Base-by-base conservation (phyloP, 176 grass and related monocot species). In the Zizania latifolia region DNA sequence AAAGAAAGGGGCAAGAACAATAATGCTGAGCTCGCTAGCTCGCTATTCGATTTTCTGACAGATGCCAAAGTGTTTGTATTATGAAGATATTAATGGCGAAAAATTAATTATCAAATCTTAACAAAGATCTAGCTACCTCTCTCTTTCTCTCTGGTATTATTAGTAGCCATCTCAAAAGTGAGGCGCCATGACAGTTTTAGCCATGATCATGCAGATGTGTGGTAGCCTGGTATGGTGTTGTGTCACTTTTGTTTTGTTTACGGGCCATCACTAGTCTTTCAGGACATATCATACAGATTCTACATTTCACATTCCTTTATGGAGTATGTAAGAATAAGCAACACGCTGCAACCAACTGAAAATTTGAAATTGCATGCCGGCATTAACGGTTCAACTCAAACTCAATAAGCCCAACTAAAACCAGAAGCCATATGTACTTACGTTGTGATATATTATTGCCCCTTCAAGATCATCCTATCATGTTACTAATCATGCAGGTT, bases 401-500 rank as follows among this genome's bases (percentile, higher is more conserved):
- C 54, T 77, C 65, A 71, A 77, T 54, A 54, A 77, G 60, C 65
- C 27, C 82, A 76, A 76, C 43, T 64, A 81, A 63, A 86, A 81
- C 34, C 43, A 39, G 43, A 86, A 64, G 44, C 43, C 56, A 41
- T 62, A 55, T 46, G 71, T 71, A 37, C 72, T 82, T 58, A 32
- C 23, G 43, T 53, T 78, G 24, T 34, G 53, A 74, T 83, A 84
- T 84, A 43, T 59, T 83, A 87, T 74, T 87, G 22, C 53, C n/a
- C 37, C 80, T 78, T 87, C 78, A 83, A 68, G 74, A 78, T 77
- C 85, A 78, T 11, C 80, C 68, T 65, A 79, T 83, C 80, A 88
- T 83, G 75, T 79, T 83, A 83, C 75, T 88, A 83, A 88, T 88
- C 80, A 88, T 83, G 54, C 80, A 76, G 65, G 35, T 88, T 79